Conservation (phyloP, 768 basidiomycete genomes). For the Pulveroboletus frians region DNA sequence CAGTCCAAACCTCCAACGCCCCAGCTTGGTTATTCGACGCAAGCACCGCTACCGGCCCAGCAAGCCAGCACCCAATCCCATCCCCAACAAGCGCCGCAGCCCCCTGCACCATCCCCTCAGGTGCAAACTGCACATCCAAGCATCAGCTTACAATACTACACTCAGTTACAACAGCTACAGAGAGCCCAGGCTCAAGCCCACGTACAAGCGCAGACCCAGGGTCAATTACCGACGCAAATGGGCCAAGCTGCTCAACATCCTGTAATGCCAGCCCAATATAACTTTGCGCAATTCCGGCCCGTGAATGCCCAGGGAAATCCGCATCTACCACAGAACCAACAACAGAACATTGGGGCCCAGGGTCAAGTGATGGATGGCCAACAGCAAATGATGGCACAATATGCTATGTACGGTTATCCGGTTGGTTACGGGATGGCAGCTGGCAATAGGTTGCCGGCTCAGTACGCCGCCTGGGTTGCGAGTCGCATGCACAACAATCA, state of each 20-base stretch:
- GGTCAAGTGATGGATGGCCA: constrained; percentile 22
- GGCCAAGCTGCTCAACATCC: constrained; percentile 25
- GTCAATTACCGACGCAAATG: constrained; percentile 23
- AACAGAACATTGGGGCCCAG: constrained; percentile 25
- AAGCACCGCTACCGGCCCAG: constrained; percentile 16
- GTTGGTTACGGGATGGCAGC: constrained; percentile 18
- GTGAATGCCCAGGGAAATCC: constrained; percentile 25
- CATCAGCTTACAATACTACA: constrained; percentile 16
- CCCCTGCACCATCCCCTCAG: constrained; percentile 14
- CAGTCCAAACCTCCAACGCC: constrained; percentile 31
- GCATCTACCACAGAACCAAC: constrained; percentile 26
- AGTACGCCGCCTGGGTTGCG: constrained; percentile 25
- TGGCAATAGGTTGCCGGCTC: constrained; percentile 14
- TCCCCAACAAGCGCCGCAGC: constrained; percentile 24
- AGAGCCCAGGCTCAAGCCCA: constrained; percentile 20
- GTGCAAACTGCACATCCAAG: constrained; percentile 16
- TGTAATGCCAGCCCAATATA: constrained; percentile 28
- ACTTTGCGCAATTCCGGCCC: constrained; percentile 32
- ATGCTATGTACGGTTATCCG: constrained; percentile 25
- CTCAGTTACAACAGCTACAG: constrained; percentile 18
- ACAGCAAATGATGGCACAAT: constrained; percentile 30
- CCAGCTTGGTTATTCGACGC: constrained; percentile 21
- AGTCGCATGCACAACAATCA: constrained; percentile 26
- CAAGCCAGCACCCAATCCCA: constrained; percentile 20
- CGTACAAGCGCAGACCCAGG: constrained; percentile 17